Percentiles rank a stretch among this genome's conserved stretches.
Evolutionary conservation across 2,329 filamentous ascomycete genomes (phyloP).

Genomic region (Cytospora schulzeri): DNA sequence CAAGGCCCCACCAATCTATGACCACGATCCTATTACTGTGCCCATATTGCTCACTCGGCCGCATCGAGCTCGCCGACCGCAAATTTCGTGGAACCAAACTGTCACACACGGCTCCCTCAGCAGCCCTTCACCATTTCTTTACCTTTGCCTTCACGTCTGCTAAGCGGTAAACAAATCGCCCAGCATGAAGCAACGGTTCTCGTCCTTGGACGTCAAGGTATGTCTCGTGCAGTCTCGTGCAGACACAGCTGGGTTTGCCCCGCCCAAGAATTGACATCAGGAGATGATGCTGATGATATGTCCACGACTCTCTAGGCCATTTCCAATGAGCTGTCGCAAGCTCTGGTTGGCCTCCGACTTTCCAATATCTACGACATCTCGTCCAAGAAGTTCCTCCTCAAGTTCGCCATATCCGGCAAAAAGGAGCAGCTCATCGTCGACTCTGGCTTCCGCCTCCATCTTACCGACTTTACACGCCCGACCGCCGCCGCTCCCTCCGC

Average conservation of each 20-base stretch:
- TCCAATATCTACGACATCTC: slow-evolving; percentile 96
- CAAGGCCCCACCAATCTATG: slow-evolving; percentile 10
- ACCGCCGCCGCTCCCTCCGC: slow-evolving; percentile 81
- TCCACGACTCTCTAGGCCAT: slow-evolving; percentile 66
- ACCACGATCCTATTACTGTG: background rate
- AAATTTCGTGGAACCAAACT: slow-evolving; percentile 13
- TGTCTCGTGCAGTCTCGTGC: slow-evolving; percentile 4
- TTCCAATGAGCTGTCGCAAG: slow-evolving; percentile 83
- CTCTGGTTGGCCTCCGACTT: slow-evolving; percentile 76
- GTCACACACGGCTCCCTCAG: background rate
- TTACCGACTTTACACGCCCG: slow-evolving; percentile 86
- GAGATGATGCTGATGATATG: background rate
- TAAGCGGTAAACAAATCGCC: background rate
- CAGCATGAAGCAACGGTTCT: slow-evolving; percentile 78
- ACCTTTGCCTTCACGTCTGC: background rate
- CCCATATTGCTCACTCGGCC: slow-evolving; percentile 2
- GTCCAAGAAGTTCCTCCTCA: slow-evolving; percentile 91
- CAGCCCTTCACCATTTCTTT: background rate
- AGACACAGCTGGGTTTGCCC: background rate
- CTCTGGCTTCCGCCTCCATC: slow-evolving; percentile 92
- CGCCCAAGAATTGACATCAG: background rate
- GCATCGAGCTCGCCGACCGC: slow-evolving; percentile 14
- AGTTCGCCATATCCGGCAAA: slow-evolving; percentile 86
- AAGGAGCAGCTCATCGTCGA: slow-evolving; percentile 92
- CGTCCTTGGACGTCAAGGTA: slow-evolving; percentile 76